Base-by-base conservation (phyloP, 164 flowering plant species). In the Macadamia tetraphylla region DNA sequence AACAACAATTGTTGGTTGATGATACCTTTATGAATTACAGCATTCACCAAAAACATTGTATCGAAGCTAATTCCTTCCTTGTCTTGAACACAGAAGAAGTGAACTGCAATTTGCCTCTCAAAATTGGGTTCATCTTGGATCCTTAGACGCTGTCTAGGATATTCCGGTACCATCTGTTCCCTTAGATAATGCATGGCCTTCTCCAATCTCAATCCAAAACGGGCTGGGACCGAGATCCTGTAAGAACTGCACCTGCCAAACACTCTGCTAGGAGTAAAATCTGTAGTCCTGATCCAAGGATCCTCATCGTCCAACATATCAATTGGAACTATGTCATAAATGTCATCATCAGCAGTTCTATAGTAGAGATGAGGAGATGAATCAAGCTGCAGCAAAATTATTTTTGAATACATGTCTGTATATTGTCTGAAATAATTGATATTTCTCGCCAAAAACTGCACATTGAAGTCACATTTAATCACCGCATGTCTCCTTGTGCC, bases 201-300 rank as follows among this genome's bases (percentile, higher is more conserved):
- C 55, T 65, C 69, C 70, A 91, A 63, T 64, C 77, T 83, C 13
- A 5, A 23, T 51, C 91, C 91, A 78, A 83, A 73, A 29, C 93
- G 88, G 43, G 92, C 92, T 17, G 86, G 84, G 31, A 88, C 60
- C 5, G 82, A 76, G 43, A 95, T 71, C 73, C 78, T 80, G 75
- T 86, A 95, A 4, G 75, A 76, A 71, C 74, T 84, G 64, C 97
- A 92, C 44, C 93, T 75, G 15, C 99, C 96, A 74, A 92, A 80
- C 13, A 87, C 93, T 15, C 90, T 89, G 79, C 84, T 79, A 11
- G 73, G 71, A 18, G 95, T 88, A 68, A 91, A 89, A 82, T 95
- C 99, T 11, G 92, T 86, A 44, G 98, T 91, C 67, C 98, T 74
- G 42, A 95, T 91, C 99, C 98, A 92, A 6, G 93, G 95, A 72